Evolutionary conservation across 768 basidiomycete species (phyloP), one percentile per base, ranked within the genome.

Genomic region (Obba rivulosa): DNA sequence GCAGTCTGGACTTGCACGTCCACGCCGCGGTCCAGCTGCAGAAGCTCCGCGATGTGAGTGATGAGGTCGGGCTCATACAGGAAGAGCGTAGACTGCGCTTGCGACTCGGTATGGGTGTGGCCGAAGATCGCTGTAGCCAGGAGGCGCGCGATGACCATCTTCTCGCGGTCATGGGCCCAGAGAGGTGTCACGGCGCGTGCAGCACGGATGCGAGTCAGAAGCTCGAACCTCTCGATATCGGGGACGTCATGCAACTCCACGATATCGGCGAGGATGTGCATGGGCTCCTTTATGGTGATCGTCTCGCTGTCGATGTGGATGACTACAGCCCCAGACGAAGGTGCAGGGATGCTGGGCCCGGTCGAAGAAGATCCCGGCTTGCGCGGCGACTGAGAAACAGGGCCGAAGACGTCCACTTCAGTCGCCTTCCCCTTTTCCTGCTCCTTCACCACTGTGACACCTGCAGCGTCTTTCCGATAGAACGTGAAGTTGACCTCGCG

Each of bases 11-110:
- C 78, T 23, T 75, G 64, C 41, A 83, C 70, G 8, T 87, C 80
- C 22, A 95, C 76, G 34, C 76, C 78, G 39, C 74, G 76, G 59
- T 92, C 87, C 36, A 89, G 78, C 59, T 91, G 89, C 35, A 98
- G 75, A 20, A 98, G 76, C 58, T 94, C 92, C 10, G 93, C 91
- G 50, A 97, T 75, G 59, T 94, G 90, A 1, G 77, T 71, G 56
- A 96, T 83, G 45, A 98, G 74, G 59, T 96, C 94, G 7, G 95
- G 95, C 64, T 98, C 94, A 60, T 92, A 94, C 10, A 98, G 76
- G 71, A 98, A 95, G 37, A 98, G 74, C 8, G 85, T 79, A 3
- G 87, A 80, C 35, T 83, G 77, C 1, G 90, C 87, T 62, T 85
- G 81, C 34, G 75, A 74, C 66, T 98, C 94, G 38, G 74, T 63